Base-by-base conservation (phyloP, 23 red algal species). In the Rhodosorus marinus region DNA sequence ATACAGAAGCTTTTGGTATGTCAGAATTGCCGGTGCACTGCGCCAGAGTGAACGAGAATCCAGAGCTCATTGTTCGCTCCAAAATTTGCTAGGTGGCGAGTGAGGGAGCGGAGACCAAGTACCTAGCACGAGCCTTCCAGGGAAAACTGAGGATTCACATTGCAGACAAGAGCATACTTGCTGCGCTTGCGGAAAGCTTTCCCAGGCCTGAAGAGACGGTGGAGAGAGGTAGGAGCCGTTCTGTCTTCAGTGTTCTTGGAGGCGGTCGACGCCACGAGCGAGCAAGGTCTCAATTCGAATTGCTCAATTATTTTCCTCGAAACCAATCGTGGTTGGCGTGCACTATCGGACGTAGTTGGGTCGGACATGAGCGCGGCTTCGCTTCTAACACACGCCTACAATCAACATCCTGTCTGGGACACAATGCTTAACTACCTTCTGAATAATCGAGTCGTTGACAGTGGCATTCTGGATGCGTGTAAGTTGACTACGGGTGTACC, bases 71-170 rank as follows among this genome's bases (percentile, higher is more conserved):
- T 34, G 1, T 72, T 60, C 34, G 78, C 86, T 59, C 58, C 75
- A 11, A 85, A 85, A 54, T 24, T 80, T 2, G 51, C 86, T 20
- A 57, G 75, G 5, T 64, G 60, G 32, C 68, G 68, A 5, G 71
- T 80, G 17, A 73, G 58, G 7, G 68, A 69, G 33, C 52, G 3
- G 90, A 98, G 61, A 74, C 90, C 28, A 84, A 85, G 53, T 98
- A 78, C 28, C 31, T 98, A 3, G 60, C 72, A 26, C 62, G 90
- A 6, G 81, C 81, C 5, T 42, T 98, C 45, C 55, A 57, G 35
- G 90, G 90, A 29, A 83, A 84, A 54, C 33, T 98, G 27, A 79
- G 90, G 33, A 98, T 98, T 41, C 77, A 82, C 41, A 57, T 98
- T 24, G 90, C 90, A 20, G 74, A 80, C 6, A 85, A 85, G 58